Conservation (phyloP, 805 yeast species). For the Ogataea philodendri region DNA sequence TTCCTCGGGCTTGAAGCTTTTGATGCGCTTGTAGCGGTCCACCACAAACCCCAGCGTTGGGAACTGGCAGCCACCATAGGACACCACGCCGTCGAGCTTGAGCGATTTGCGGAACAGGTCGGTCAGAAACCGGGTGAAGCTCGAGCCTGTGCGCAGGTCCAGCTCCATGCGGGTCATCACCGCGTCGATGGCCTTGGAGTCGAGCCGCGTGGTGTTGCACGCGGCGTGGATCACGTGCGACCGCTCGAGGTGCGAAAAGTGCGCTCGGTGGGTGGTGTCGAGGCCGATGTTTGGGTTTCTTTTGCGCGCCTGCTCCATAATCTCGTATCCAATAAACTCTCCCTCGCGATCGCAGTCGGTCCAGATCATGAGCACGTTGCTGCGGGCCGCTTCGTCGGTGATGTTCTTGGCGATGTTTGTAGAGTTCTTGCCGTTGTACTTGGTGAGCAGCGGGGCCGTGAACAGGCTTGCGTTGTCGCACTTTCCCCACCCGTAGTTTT, state of each 20-base stretch:
- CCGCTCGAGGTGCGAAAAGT: slow-evolving; percentile 82
- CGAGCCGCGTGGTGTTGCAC: slow-evolving; percentile 57
- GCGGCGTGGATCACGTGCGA: slow-evolving; percentile 77
- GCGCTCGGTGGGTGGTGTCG: slow-evolving; percentile 65
- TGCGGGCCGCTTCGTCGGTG: slow-evolving; percentile 54
- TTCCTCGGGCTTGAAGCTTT: slow-evolving; percentile 67
- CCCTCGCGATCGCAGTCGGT: slow-evolving; percentile 99
- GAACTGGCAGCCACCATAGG: slow-evolving; percentile 94
- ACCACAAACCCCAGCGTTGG: slow-evolving; percentile 97
- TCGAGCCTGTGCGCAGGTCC: slow-evolving; percentile 84
- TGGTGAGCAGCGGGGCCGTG: slow-evolving; percentile 59
- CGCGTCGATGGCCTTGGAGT: slow-evolving; percentile 72
- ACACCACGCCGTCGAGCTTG: slow-evolving; percentile 38
- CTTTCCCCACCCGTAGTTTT: slow-evolving; percentile 61
- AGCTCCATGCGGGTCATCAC: slow-evolving; percentile 83
- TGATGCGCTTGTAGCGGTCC: slow-evolving; percentile 78
- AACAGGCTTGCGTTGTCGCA: slow-evolving; percentile 65
- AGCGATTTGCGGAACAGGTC: slow-evolving; percentile 42
- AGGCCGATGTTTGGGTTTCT: slow-evolving; percentile 46
- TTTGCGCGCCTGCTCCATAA: slow-evolving; percentile 63
- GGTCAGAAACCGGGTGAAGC: slow-evolving; percentile 81
- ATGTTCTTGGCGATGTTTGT: slow-evolving; percentile 60
- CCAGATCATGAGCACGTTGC: slow-evolving; percentile 83
- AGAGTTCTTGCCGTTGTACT: slow-evolving; percentile 38
- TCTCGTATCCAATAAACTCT: slow-evolving; percentile 86